Evolutionary conservation across 2,329 filamentous ascomycete species (phyloP).

Genomic region (Alternaria angustiovoidea): DNA sequence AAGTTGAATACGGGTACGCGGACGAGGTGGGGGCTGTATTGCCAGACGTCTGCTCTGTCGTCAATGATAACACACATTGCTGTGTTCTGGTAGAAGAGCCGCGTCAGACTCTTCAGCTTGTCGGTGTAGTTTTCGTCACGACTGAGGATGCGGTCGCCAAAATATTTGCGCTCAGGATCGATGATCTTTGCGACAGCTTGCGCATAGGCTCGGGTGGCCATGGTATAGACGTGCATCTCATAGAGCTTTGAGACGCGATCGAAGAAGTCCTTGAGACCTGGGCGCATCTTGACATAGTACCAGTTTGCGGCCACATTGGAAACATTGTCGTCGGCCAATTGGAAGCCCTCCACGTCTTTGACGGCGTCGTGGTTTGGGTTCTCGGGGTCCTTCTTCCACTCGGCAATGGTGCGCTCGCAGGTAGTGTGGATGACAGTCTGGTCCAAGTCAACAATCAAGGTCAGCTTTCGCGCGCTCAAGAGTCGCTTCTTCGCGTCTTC

Average conservation of each 20-base stretch:
- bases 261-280: constrained; percentile 83
- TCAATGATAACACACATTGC: constrained; percentile 99
- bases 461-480: constrained; percentile 82
- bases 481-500: constrained; percentile 86
- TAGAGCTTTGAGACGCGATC: constrained; percentile 79
- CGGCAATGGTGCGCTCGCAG: constrained; percentile 93
- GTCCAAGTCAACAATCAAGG: constrained; percentile 94
- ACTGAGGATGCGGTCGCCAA: constrained; percentile 93
- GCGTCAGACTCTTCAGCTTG: constrained; percentile 85
- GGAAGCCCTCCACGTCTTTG: constrained; percentile 86
- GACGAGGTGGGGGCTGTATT: constrained; percentile 90
- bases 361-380: constrained; percentile 93
- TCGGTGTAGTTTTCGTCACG: constrained; percentile 96
- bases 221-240: constrained; percentile 98
- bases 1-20: constrained; percentile 97
- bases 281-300: constrained; percentile 98
- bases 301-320: constrained; percentile 59
- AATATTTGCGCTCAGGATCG: constrained; percentile 86
- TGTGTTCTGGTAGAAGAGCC: constrained; percentile 93
- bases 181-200: constrained; percentile 91
- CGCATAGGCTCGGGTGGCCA: constrained; percentile 97
- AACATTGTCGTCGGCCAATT: constrained; percentile 78
- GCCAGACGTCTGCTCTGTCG: constrained; percentile 95
- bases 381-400: constrained; percentile 88
- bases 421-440: constrained; percentile 99